Base-by-base conservation (phyloP, 2,329 filamentous ascomycete genomes). In the Aspergillus pseudotamarii region DNA sequence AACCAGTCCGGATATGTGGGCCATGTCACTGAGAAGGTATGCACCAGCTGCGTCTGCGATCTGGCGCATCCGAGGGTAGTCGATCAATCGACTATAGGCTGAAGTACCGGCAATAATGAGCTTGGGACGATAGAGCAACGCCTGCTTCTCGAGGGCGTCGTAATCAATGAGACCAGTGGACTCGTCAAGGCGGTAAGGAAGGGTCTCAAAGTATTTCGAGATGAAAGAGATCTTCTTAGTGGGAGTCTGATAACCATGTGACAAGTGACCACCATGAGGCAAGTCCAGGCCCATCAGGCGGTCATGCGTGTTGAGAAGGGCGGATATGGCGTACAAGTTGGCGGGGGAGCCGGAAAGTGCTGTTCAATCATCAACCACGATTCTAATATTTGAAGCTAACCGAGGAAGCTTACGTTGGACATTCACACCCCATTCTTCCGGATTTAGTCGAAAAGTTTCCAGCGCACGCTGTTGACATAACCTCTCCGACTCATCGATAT, bases 171-270 rank as follows among this genome's bases (percentile, higher is more conserved):
- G 89, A 72, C 95, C 95, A 36, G 95, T 98, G 75, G 81, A 80
- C 70, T 83, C 81, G 60, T 83, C 81, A 30, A 98, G 90, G 66
- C 93, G 90, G 86, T 99, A 99, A 61, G 95, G 95, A 82, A 99
- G 90, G 64, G 95, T 99, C 86, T 99, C 94, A 78, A 98, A 99
- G 88, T 99, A 99, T 75, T 94, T 98, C 45, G 94, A 98, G 73
- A 99, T 91, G 64, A 93, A 93, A 60, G 94, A 98, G 81, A 99
- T 99, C 76, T 99, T 99, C 85, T 91, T 92, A 76, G 90, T 89
- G 36, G 95, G 92, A 38, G 92, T 98, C 83, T 99, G 95, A 84
- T 99, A 99, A 71, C 95, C 95, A 85, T 99, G 95, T 79, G 90
- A 93, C 83, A 97, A 85, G 83, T 97, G 94, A 70, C 94, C 94